Evolutionary conservation across 2,329 filamentous ascomycete genomes (phyloP).

Genomic region (Colletotrichum limetticola): DNA sequence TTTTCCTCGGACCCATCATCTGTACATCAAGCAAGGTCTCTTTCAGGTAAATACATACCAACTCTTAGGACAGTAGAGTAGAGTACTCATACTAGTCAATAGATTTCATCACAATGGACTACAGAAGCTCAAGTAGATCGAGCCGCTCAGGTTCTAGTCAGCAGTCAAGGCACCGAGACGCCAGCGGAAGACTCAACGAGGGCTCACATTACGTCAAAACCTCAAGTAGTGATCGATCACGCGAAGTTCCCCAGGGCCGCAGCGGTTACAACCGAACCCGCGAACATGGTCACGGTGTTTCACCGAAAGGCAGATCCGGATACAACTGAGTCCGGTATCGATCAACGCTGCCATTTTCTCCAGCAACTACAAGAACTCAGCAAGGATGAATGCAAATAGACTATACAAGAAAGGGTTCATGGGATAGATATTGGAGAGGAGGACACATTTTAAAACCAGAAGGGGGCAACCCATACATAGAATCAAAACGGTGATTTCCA

Average conservation of each 20-base stretch:
- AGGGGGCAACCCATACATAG: neutral
- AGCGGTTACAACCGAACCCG: constrained; percentile 28
- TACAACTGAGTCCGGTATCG: constrained; percentile 1
- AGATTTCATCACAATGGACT: constrained; percentile 13
- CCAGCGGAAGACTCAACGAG: neutral
- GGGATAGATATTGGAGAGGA: neutral
- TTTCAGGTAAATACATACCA: neutral
- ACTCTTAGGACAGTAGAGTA: too few species aligned
- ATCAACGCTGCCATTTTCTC: neutral
- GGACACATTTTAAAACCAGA: neutral
- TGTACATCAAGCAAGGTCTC: too few species aligned
- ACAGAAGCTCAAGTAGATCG: neutral
- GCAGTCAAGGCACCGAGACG: neutral
- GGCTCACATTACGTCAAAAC: constrained; percentile 7
- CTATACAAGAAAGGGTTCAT: neutral
- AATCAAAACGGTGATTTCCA: neutral
- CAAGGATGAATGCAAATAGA: neutral
- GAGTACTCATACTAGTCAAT: neutral
- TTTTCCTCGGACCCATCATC: neutral
- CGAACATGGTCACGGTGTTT: neutral
- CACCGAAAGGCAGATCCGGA: constrained; percentile 26
- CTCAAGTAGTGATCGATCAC: neutral
- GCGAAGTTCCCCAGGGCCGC: constrained; percentile 15
- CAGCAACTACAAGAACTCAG: neutral
- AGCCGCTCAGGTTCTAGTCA: neutral